These are phyloP conservation scores for Coffea canephora DNA, from an alignment of 257 asterid genomes.

Conservation along the genomic window DNA sequence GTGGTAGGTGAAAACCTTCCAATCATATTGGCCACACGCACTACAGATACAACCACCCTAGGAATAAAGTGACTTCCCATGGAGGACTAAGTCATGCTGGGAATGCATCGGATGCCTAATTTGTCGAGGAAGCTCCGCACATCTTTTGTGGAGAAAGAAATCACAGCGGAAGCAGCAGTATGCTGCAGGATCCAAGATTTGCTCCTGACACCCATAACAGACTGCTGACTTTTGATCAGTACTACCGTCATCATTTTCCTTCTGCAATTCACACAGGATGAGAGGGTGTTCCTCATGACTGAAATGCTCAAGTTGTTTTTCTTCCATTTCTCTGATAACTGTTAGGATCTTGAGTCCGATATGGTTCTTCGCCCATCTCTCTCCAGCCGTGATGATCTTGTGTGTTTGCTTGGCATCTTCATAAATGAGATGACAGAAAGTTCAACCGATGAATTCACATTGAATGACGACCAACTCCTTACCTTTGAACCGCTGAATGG, in stretches of 20 bases:
- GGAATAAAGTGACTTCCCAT: background rate
- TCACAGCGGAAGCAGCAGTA: background rate
- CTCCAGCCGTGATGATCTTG: too few relatives aligned
- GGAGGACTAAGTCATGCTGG: background rate
- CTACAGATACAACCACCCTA: background rate
- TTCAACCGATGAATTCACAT: too few relatives aligned
- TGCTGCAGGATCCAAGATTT: background rate
- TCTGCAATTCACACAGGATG: background rate
- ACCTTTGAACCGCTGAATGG: too few relatives aligned
- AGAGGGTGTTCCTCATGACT: background rate
- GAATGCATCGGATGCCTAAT: slow-evolving; percentile 2
- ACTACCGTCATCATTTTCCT: background rate
- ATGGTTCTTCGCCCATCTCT: too few relatives aligned
- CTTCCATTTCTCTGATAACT: too few relatives aligned
- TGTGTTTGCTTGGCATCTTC: too few relatives aligned
- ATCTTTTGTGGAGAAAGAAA: background rate
- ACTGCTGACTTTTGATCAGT: background rate
- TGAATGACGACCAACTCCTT: too few relatives aligned
- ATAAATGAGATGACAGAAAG: too few relatives aligned
- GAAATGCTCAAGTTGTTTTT: background rate
- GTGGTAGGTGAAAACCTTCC: background rate
- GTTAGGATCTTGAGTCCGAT: too few relatives aligned
- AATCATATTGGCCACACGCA: fast-evolving
- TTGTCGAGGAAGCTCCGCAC: background rate
- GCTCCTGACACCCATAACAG: background rate